These are phyloP conservation scores for Basipetospora chlamydospora DNA, from an alignment of 2,329 filamentous ascomycete species.

Conservation along the genomic window DNA sequence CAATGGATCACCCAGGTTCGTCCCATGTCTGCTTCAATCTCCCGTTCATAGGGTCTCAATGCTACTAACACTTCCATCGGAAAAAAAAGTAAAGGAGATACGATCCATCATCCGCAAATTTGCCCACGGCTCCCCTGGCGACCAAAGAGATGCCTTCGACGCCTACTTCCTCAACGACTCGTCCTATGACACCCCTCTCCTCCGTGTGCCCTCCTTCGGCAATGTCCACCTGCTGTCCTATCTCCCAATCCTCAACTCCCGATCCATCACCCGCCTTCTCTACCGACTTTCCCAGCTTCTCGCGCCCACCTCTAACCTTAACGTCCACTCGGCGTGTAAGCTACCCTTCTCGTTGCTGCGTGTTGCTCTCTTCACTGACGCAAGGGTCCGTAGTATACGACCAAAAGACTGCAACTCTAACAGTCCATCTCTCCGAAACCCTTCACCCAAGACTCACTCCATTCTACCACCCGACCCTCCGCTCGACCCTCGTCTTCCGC, in stretches of 20 bases:
- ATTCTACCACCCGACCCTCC: constrained; percentile 1
- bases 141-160: constrained; percentile 51
- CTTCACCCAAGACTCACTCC: constrained; percentile 1
- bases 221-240: not conserved
- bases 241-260: constrained; percentile 2
- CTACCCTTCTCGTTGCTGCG: not conserved
- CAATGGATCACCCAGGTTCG: constrained; percentile 5
- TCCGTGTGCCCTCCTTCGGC: constrained; percentile 14
- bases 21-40: not conserved
- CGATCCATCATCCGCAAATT: constrained; percentile 50
- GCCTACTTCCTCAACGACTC: constrained; percentile 61
- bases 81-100: constrained; percentile 40
- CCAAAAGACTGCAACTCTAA: constrained; percentile 1
- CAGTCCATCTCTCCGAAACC: constrained; percentile 1
- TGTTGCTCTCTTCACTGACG: no score
- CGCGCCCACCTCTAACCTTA: not conserved
- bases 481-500: constrained; percentile 2
- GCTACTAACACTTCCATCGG: not conserved
- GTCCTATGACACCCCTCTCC: constrained; percentile 66
- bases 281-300: not conserved
- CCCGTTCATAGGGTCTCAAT: not conserved
- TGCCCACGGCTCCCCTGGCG: constrained; percentile 48
- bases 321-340: constrained; percentile 2
- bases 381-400: constrained; percentile 1
- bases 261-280: not conserved